Base-by-base conservation (phyloP, 106 monocot genomes). In the Acanthochlamys bracteata region DNA sequence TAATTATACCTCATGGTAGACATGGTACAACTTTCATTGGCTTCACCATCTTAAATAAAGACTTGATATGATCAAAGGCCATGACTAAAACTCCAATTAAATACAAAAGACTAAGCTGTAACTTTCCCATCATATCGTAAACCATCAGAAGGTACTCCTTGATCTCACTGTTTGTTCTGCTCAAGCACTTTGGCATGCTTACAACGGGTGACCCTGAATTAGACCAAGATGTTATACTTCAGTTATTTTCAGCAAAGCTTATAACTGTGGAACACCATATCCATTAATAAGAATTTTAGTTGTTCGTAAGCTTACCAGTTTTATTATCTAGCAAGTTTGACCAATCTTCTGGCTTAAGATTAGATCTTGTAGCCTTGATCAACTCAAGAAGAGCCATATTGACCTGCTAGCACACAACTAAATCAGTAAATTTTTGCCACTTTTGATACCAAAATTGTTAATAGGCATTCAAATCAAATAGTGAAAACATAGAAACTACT, bases 71-170 rank as follows among this genome's bases (percentile, higher is more conserved):
- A 22, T 87, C 67, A 65, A 86, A 90, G 11, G 77, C 82, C 86
- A 87, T 87, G 2, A 82, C 65, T 43, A 95, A 65, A 46, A 87
- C 20, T 49, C 90, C 90, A 67, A 96, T 55, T 12, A 90, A 45
- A 64, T 88, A 96, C 56, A 96, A 71, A 63, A 96, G 71, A 64
- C 79, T 72, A 12, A 90, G 55, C 63, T 90, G 95, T 25, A 96
- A 61, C 64, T 90, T 96, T 15, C 71, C 68, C 24, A 90, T 49
- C 23, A 82, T 27, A 71, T 71, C 69, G 68, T 80, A 88, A 41
- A 63, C 53, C 7, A 64, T 67, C 61, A 69, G 8, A 14, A 89
- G 61, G 59, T 65, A 68, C 60, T 54, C 75, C 52, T 49, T 59
- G 26, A 67, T 63, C 10, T 65, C 75, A 24, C 62, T 63, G 61